Evolutionary conservation across 768 basidiomycete species (phyloP), one percentile per base, ranked within the genome.

Genomic region (Exsudoporus frostii): DNA sequence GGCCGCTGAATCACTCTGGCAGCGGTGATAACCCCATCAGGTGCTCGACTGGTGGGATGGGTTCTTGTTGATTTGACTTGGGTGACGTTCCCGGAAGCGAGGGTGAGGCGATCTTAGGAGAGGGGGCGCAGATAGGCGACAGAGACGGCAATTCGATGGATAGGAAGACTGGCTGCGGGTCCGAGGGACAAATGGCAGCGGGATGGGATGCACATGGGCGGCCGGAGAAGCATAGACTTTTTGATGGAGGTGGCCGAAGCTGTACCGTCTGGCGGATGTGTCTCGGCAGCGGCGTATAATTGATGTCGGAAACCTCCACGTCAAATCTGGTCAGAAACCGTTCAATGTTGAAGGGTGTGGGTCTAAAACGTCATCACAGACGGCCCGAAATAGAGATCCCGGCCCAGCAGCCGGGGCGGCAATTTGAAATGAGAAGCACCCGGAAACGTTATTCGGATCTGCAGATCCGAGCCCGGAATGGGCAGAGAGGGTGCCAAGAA

Each of bases 351-450:
- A 8, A 8, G 24, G 27, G 25, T 14, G 37, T 22, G 34, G 44
- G 30, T 29, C 40, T 48, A 50, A 48, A 22, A 44, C 46, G 42
- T 60, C 37, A 54, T 43, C 38, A 2, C n/a, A 20, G 40, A 17
- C 24, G 27, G 36, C 60, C 33, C 5, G 30, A 55, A 57, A 51
- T 45, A 51, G 64, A 19, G 47, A 48, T 59, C 22, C 30, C 37
- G 55, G 36, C 32, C 60, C 58, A 47, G 29, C 5, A 29, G 19
- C 11, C 24, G 38, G 55, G 55, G 4, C 29, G 29, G 2, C 2
- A 24, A 71, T 69, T 69, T 62, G 58, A 68, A 71, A 71, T 70
- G 43, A 47, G 68, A 69, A 69, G 66, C 51, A 50, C 19, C 4
- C 29, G 6, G 48, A 65, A 60, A 65, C 55, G 64, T 67, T 68